Evolutionary conservation across 441 rosid genomes (phyloP).

Genomic region (Gossypium trilobum): DNA sequence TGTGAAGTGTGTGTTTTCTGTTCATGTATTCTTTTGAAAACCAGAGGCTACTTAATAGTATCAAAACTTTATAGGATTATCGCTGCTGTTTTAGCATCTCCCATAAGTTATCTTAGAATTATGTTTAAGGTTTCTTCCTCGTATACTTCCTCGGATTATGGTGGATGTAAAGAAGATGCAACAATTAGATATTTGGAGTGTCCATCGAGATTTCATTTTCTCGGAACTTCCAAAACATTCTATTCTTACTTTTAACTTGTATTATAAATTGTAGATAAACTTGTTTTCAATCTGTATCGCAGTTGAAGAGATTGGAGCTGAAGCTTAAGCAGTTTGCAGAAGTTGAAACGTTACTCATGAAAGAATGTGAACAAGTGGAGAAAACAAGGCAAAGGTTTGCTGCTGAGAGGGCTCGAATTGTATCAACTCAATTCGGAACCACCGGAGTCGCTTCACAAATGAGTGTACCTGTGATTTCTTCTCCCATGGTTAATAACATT

Average conservation of each 20-base stretch:
- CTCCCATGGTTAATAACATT: conserved; percentile 41
- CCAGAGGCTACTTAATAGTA: background rate
- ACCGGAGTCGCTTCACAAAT: conserved; percentile 43
- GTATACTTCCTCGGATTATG: background rate
- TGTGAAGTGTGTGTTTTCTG: background rate
- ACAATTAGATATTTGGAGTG: background rate
- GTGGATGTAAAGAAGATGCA: background rate
- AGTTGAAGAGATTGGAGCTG: conserved; percentile 90
- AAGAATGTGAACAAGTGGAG: conserved; percentile 75
- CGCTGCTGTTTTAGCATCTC: background rate
- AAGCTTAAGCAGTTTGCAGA: conserved; percentile 95
- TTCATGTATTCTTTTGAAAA: background rate
- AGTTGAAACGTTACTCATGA: conserved; percentile 78
- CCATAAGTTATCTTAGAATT: background rate
- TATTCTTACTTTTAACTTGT: background rate
- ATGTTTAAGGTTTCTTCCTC: background rate
- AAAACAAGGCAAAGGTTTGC: background rate
- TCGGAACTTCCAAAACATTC: background rate
- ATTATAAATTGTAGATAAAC: background rate
- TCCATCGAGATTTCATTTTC: background rate
- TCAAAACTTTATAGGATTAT: background rate
- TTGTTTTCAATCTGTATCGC: conserved; percentile 11
- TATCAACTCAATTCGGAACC: conserved; percentile 44
- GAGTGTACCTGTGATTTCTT: conserved; percentile 37
- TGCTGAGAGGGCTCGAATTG: background rate